phyloP scores from a whole-genome alignment of 2,329 filamentous ascomycete species.

The Hortaea sp. region DNA sequence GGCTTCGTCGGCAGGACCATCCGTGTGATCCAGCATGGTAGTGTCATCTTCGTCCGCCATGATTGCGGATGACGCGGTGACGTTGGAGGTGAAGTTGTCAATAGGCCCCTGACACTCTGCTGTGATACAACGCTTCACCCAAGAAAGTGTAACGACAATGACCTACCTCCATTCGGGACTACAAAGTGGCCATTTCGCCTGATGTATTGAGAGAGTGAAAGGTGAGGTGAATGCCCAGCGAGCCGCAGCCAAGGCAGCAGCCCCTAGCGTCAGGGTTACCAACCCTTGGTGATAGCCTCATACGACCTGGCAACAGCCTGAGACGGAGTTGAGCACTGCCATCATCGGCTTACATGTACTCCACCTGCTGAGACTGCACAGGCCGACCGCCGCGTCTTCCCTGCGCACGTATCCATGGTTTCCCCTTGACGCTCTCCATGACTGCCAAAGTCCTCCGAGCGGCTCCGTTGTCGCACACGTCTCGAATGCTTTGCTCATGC shows the following conservation, averaged over 20 bases:
- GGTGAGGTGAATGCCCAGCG: not conserved
- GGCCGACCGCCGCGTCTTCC: too few relatives aligned
- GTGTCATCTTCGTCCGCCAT: slow-evolving; percentile 20
- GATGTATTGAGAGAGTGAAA: not conserved
- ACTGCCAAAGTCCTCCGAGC: not conserved
- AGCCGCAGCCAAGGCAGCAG: not conserved
- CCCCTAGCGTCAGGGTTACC: not conserved
- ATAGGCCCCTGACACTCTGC: too few relatives aligned
- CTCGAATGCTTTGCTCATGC: slow-evolving; percentile 11
- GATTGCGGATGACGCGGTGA: slow-evolving; percentile 1
- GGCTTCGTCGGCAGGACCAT: slow-evolving; percentile 32
- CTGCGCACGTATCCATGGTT: too few relatives aligned
- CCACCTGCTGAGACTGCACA: too few relatives aligned
- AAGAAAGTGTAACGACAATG: not conserved
- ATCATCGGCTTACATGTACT: too few relatives aligned
- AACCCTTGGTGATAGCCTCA: not conserved
- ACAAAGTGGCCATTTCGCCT: not conserved
- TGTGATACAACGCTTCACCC: too few relatives aligned
- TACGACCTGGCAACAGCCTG: too few relatives aligned
- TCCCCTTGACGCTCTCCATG: not conserved
- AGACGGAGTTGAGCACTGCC: too few relatives aligned
- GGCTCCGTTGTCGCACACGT: not conserved
- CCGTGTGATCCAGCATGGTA: slow-evolving; percentile 9
- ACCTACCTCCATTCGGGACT: not conserved
- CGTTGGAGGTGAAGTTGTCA: not conserved